Conservation (phyloP, 345 rosid genomes). For the Syzygium jambos region DNA sequence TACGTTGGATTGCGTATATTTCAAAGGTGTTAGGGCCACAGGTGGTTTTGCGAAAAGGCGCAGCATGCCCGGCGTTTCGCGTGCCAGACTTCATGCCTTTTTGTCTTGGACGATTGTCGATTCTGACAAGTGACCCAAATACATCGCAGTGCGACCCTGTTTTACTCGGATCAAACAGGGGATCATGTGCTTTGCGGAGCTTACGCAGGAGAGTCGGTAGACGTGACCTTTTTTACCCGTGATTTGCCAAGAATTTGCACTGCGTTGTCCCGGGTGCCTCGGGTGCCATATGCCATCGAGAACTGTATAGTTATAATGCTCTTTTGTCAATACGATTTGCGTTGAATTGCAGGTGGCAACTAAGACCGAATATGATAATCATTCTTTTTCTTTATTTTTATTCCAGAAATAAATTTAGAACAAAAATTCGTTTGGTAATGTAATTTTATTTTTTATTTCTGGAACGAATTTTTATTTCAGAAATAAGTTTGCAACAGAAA, state of each 20-base stretch:
- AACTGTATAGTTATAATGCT: not conserved
- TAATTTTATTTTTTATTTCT: too few relatives aligned
- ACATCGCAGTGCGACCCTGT: not conserved
- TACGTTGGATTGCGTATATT: not conserved
- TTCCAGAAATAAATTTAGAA: too few relatives aligned
- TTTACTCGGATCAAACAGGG: not conserved
- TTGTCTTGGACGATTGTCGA: not conserved
- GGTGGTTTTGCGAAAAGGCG: not conserved
- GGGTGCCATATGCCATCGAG: too few relatives aligned
- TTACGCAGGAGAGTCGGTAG: not conserved
- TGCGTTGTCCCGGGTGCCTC: not conserved
- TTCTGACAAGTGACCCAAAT: not conserved
- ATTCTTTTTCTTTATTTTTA: too few relatives aligned
- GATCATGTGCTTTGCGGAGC: not conserved
- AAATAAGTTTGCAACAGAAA: too few relatives aligned
- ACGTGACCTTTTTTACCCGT: not conserved
- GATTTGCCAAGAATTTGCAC: not conserved
- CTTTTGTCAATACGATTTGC: not conserved
- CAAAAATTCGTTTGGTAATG: too few relatives aligned
- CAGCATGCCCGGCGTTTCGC: not conserved
- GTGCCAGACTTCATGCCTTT: not conserved
- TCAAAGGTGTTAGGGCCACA: not conserved
- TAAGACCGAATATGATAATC: not conserved
- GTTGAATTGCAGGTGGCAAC: not conserved
- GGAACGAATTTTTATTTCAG: too few relatives aligned